Evolutionary conservation across 2,329 filamentous ascomycete species (phyloP), one percentile per base, ranked within the genome.

Genomic region (Colletotrichum limetticola): DNA sequence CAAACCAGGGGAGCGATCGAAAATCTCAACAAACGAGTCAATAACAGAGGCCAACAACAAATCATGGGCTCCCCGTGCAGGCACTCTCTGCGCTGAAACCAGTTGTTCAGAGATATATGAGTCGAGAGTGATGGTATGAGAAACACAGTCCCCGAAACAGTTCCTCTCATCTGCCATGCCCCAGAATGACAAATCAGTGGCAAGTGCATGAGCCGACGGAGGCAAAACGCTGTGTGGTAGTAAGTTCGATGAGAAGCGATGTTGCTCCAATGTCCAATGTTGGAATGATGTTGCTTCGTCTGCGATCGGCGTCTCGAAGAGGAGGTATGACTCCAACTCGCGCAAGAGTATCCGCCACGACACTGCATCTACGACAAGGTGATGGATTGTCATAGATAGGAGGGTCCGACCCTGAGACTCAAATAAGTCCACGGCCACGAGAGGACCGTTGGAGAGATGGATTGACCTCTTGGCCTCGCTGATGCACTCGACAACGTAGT

Each of bases 291-390:
- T 55, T 0, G 14, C 19, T 5, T 72, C 69, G 2, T 14, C 32
- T 11, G 55, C 24, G 24, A 42, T 24, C 19, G 53, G 59, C 1
- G 7, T 35, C 0, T 59, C 59, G 3, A 28, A 37, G 0, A 55
- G 46, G 7, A 86, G 75, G 1, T 83, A 72, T 6, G 79, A 78
- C 66, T 87, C 85, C 0, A 87, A 76, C 55, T 87, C 85, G 35
- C 84, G 81, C 0, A 86, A 76, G 1, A 87, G 76, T 1, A 84
- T 80, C 5, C 83, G 78, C 86, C 86, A 87, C 0, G 85, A 85
- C 1, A 87, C 84, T 3, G 86, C 74, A 66, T 87, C 85, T 12
- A 87, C 79, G 0, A 83, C 78, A 0, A 84, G 76, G 64, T 85
- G 83, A 9, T 84, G 83, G 1, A 78, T 81, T 3, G 79, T 76